Conservation (phyloP, 345 rosid species). For the Ricinus communis region DNA sequence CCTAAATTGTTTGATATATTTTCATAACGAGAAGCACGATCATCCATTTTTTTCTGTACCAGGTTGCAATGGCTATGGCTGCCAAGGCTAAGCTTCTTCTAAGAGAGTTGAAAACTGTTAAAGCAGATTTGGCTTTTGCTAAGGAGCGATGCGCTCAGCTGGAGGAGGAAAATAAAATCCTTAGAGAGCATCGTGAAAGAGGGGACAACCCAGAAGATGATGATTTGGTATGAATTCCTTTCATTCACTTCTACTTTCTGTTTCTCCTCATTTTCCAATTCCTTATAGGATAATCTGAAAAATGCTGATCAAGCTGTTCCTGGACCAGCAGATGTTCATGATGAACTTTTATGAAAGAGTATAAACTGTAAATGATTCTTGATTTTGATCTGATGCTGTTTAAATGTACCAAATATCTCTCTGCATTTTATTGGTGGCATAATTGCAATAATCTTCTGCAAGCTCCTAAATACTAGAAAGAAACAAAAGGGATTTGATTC, state of each 20-base stretch:
- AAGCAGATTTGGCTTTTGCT: slow-evolving; percentile 40
- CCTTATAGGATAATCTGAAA: neutral
- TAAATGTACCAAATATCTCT: neutral
- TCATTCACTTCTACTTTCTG: neutral
- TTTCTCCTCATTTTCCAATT: neutral
- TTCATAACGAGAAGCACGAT: slow-evolving; percentile 20
- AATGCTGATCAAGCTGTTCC: neutral
- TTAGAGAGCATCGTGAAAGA: slow-evolving; percentile 29
- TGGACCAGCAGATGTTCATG: neutral
- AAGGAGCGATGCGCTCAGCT: slow-evolving; percentile 38
- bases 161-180: slow-evolving; percentile 40
- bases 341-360: neutral
- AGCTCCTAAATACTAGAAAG: neutral
- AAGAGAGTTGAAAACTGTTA: slow-evolving; percentile 38
- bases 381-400: neutral
- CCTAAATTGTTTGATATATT: neutral
- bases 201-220: slow-evolving; percentile 35
- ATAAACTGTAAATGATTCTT: neutral
- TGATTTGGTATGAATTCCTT: slow-evolving; percentile 26
- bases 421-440: neutral
- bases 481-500: neutral
- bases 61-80: slow-evolving; percentile 49
- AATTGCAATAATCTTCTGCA: neutral
- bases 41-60: slow-evolving; percentile 31
- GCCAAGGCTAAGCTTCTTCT: slow-evolving; percentile 40